Base-by-base conservation (phyloP, 805 yeast species). In the Wickerhamiella sergipiensis region DNA sequence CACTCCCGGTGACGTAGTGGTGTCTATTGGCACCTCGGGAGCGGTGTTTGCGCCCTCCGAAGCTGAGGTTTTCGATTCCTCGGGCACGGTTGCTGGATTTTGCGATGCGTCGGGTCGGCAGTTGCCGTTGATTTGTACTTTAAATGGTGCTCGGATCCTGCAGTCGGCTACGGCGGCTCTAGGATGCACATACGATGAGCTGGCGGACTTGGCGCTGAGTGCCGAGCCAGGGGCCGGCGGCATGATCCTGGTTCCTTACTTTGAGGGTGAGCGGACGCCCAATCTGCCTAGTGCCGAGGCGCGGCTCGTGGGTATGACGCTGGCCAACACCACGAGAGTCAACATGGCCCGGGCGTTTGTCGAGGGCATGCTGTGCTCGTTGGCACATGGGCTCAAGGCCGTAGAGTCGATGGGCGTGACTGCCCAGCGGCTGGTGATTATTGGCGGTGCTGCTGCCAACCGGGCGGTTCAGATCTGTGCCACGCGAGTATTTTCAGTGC, bases 231-330 rank as follows among this genome's bases (percentile, higher is more conserved):
- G 57, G 1, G 24, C 59, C 2, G 53, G 49, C n/a, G 62, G 62
- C 0, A 29, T 59, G 2, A 58, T 55, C 2, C 55, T 59, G 12
- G 46, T 59, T 13, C 62, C 62, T 2, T 59, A 58, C 47, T 59
- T 57, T 48, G 59, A 59, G 42, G 62, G 62, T 10, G 62, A 59
- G 52, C 60, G 62, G n/a, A 59, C 62, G 26, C 62, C 62, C 29
- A 59, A 59, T 46, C 49, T 58, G 45, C 62, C 62, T 3, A 38
- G 43, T 7, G 61, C 62, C 15, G 49, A 36, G 15, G 61, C 60
- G 1, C 52, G 58, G 13, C 46, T 59, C 21, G 55, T 56, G 47
- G 55, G 55, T 42, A 45, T 59, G 53, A 57, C 61, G 5, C 48
- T 59, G 22, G 51, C 49, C 13, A 58, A 57, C 26, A 38, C 52